Evolutionary conservation across 129 eudicot genomes (phyloP).

Genomic region (Lonicera japonica): DNA sequence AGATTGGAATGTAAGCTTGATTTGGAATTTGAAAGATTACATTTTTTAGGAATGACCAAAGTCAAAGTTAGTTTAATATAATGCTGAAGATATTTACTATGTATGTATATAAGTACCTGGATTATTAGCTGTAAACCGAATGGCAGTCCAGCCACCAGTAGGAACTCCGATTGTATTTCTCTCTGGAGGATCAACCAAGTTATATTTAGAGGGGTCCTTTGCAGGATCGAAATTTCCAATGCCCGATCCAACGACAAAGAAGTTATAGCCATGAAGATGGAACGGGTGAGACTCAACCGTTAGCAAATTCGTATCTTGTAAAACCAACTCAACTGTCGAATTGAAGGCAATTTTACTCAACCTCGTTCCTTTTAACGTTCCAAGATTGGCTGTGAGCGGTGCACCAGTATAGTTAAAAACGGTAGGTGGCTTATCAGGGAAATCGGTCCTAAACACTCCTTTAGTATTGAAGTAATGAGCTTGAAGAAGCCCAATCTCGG

Average conservation of each 20-base stretch:
- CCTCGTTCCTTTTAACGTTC: slow-evolving; percentile 36
- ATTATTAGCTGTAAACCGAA: slow-evolving; percentile 59
- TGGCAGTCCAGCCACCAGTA: slow-evolving; percentile 72
- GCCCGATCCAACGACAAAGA: slow-evolving; percentile 61
- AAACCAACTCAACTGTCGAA: slow-evolving; percentile 53
- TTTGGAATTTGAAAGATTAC: too few species aligned
- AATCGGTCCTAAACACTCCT: slow-evolving; percentile 44
- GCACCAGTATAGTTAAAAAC: slow-evolving; percentile 61
- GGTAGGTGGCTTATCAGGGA: slow-evolving; percentile 49
- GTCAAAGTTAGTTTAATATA: not conserved
- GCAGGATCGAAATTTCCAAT: slow-evolving; percentile 45
- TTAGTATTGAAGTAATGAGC: slow-evolving; percentile 45
- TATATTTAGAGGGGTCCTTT: slow-evolving; percentile 47
- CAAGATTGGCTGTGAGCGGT: slow-evolving; percentile 49
- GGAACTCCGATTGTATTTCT: slow-evolving; percentile 69
- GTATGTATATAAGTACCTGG: slow-evolving; percentile 34
- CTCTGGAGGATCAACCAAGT: slow-evolving; percentile 70
- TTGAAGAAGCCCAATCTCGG: slow-evolving; percentile 41
- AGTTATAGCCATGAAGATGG: slow-evolving; percentile 66
- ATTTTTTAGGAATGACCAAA: not conserved
- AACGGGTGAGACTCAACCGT: slow-evolving; percentile 64
- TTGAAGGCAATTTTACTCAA: slow-evolving; percentile 38
- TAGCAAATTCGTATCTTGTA: slow-evolving; percentile 51
- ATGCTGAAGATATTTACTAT: not conserved
- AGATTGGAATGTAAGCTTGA: too few species aligned